These are phyloP conservation scores for Ogataea saltuana DNA, from an alignment of 805 yeast species.

Conservation along the genomic window DNA sequence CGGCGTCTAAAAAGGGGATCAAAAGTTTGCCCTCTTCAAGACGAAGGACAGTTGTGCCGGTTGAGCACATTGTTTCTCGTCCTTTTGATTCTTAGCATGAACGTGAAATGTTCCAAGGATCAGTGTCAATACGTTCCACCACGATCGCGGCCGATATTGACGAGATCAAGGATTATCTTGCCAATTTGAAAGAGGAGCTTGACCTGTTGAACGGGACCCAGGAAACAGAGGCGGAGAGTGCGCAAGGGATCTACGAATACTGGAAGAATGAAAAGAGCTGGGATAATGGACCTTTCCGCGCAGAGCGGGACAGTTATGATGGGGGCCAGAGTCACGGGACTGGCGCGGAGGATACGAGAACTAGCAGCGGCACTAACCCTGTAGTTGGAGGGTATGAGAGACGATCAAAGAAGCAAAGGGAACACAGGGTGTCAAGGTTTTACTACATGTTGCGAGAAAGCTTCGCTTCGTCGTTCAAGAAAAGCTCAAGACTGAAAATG, in stretches of 20 bases:
- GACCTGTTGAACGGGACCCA: constrained; percentile 1
- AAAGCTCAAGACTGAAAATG: constrained; percentile 1
- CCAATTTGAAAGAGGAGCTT: constrained; percentile 17
- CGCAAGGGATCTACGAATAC: constrained; percentile 1
- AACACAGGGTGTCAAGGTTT: constrained; percentile 19
- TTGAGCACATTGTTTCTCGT: too few species aligned
- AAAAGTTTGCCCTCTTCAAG: too few species aligned
- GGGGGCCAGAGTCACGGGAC: background rate
- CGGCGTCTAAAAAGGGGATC: too few species aligned
- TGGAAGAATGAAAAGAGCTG: background rate
- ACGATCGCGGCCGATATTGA: constrained; percentile 13
- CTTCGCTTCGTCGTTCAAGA: constrained; percentile 16
- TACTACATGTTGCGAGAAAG: constrained; percentile 21
- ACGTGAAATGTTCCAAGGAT: constrained; percentile 20
- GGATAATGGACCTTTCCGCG: too few species aligned
- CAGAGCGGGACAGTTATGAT: too few species aligned
- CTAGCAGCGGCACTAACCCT: background rate
- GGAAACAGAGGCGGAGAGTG: background rate
- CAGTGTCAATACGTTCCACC: constrained; percentile 17
- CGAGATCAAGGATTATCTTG: constrained; percentile 16
- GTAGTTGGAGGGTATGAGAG: background rate
- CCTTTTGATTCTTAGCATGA: too few species aligned
- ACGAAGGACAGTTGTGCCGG: too few species aligned
- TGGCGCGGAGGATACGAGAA: background rate
- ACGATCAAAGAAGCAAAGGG: constrained; percentile 10